Evolutionary conservation across 2,329 filamentous ascomycete genomes (phyloP), one percentile per base, ranked within the genome.

Genomic region (Aureobasidium sp.): DNA sequence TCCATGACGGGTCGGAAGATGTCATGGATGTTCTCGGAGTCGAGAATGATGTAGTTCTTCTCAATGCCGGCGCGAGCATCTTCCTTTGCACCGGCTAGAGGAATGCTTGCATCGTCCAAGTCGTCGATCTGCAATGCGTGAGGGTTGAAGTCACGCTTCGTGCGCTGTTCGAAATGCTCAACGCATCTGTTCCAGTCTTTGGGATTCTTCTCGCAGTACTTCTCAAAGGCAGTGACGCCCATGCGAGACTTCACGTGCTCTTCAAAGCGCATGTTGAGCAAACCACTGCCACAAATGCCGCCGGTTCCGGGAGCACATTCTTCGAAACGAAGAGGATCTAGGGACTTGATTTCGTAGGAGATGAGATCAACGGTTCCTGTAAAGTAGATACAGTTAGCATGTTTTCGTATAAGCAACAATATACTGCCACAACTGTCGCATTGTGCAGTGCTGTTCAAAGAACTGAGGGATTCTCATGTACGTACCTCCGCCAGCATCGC

Each of bases 191-290:
- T 88, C 88, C 89, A 92, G 0, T 87, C 90, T 74, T 89, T 91
- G 3, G 82, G 83, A 73, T 91, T 91, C 75, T 89, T 89, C 58
- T 83, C 73, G 71, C 89, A 88, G 87, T 93, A 91, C 74, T 86
- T 84, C 34, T 87, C 84, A 69, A 91, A 91, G 20, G 61, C 41
- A 37, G 82, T 82, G 41, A 81, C 79, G 1, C 89, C 89, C 11
- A 93, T 82, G 1, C 88, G 82, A 61, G 75, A 78, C 67, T 84
- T 82, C 41, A 92, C 86, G 68, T 91, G 85, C 69, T 91, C 89
- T 71, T 91, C 88, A 67, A 93, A 92, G 1, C 89, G 78, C 69
- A 90, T 91, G 72, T 92, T 91, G n/a, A n/a, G n/a, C 64, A 93
- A 91, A 0, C 87, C 88, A 64, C 87, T 90, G 7, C 89, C 89